These are phyloP conservation scores for Mycena galericulata DNA, from an alignment of 768 basidiomycete species.

Conservation along the genomic window DNA sequence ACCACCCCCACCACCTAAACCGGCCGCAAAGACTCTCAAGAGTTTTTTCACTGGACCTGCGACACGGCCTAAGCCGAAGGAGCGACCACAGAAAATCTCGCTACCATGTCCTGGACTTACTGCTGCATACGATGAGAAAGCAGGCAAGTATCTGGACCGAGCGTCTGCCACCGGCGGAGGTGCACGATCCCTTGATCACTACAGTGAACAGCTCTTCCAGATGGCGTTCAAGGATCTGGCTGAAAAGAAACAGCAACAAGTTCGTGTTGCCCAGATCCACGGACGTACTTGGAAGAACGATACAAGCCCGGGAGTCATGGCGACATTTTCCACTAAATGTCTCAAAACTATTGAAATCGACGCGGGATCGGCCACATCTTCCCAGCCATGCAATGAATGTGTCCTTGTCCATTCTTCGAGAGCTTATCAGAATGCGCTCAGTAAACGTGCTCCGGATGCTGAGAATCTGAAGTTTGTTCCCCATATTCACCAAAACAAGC, in stretches of 20 bases:
- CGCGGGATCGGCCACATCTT: background rate
- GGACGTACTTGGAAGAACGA: conserved; percentile 5
- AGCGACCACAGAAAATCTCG: background rate
- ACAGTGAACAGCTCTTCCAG: background rate
- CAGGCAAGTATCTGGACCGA: conserved; percentile 1
- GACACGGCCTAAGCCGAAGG: background rate
- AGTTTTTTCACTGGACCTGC: too few species aligned
- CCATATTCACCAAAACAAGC: background rate
- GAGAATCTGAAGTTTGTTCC: conserved; percentile 4
- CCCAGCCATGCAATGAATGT: background rate
- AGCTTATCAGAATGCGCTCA: background rate
- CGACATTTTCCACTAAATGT: conserved; percentile 4
- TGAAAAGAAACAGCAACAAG: background rate
- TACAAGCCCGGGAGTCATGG: background rate
- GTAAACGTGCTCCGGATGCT: background rate
- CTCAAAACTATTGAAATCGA: background rate
- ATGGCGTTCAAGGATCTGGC: background rate
- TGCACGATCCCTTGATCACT: background rate
- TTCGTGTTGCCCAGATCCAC: background rate
- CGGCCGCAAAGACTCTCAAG: background rate
- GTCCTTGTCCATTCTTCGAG: background rate
- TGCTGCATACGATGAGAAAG: background rate
- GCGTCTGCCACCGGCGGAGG: background rate
- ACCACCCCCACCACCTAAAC: background rate
- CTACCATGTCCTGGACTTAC: conserved; percentile 2